Evolutionary conservation across 2,329 filamentous ascomycete genomes (phyloP), one percentile per base, ranked within the genome.

Genomic region (Cercospora brassicicola): DNA sequence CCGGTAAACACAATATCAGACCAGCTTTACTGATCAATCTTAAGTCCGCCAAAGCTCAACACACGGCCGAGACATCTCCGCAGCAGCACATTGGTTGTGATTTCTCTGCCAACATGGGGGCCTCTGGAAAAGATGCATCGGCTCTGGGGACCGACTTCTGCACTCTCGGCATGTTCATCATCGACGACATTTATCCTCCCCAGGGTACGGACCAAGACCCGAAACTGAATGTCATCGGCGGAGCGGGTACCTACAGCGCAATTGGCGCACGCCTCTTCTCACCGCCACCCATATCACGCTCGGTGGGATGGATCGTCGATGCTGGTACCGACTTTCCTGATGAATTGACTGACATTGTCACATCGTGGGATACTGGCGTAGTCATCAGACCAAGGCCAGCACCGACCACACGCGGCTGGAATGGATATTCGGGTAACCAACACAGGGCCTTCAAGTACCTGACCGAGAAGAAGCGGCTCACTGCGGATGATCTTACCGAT

Each of bases 241-340:
- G 95, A 26, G 95, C 91, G 30, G 95, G 94, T 28, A 87, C 93
- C 2, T 98, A 92, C 79, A 90, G 91, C 8, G 93, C 93, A 7
- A 83, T 98, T 36, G 95, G 95, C 20, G 95, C 95, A 18, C 91
- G 95, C 33, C 84, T 99, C 59, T 91, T 97, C 78, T 94, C 93
- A 4, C 91, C 92, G 2, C 91, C 92, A 1, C 85, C 88, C 2
- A 76, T 84, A 56, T 91, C 92, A 23, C 84, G 82, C 42, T 85
- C 86, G 2, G 88, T 98, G 5, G 93, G 92, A 71, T 98, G 94
- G 94, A 90, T 98, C 70, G 88, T 98, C 53, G 94, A 99, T 79
- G 87, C 89, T 75, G 95, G 95, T 31, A 90, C 88, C 15, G 95
- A 98, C 80, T 98, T 98, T 73, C 94, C 94, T 0, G 71, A 82